These are phyloP conservation scores for Gentiana dahurica DNA, from an alignment of 257 asterid species.

Conservation along the genomic window DNA sequence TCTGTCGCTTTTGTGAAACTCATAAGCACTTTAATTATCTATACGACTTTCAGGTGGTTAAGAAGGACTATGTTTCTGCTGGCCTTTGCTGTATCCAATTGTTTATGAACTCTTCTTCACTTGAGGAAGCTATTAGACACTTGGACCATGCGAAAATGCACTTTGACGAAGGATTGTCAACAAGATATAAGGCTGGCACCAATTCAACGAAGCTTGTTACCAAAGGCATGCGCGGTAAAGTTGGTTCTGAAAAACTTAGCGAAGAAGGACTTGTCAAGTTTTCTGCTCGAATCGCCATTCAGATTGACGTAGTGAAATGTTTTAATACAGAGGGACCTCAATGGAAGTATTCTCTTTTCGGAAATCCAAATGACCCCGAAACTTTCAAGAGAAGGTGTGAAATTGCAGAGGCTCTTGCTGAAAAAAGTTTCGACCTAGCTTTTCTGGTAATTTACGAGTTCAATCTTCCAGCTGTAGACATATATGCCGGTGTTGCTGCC, in stretches of 20 bases:
- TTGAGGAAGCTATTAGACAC: conserved; percentile 82
- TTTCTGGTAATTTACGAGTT: conserved; percentile 80
- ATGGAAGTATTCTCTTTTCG: conserved; percentile 93
- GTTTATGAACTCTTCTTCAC: conserved; percentile 88
- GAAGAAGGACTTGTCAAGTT: conserved; percentile 93
- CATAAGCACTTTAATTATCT: conserved; percentile 86
- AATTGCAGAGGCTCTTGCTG: conserved; percentile 93
- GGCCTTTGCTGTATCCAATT: conserved; percentile 96
- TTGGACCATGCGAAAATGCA: conserved; percentile 90
- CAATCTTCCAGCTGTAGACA: conserved; percentile 95
- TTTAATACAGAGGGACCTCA: conserved; percentile 83
- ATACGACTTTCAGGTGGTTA: conserved; percentile 94
- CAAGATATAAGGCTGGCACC: conserved; percentile 49
- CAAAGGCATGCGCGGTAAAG: conserved; percentile 71
- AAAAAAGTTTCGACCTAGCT: conserved; percentile 84
- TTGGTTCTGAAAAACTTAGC: conserved; percentile 82
- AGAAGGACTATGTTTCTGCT: conserved; percentile 89
- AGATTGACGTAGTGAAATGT: conserved; percentile 89
- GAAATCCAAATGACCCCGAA: conserved; percentile 91
- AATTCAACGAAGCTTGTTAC: conserved; percentile 70
- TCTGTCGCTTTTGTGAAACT: conserved; percentile 82
- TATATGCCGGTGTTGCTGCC: conserved; percentile 95
- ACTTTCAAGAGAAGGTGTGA: conserved; percentile 96
- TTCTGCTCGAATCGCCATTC: conserved; percentile 81
- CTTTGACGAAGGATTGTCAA: conserved; percentile 86